A percentile compares a stretch with the other conserved stretches of the same genome.
Evolutionary conservation across 768 basidiomycete genomes (phyloP).

Genomic region (Mycena galericulata): DNA sequence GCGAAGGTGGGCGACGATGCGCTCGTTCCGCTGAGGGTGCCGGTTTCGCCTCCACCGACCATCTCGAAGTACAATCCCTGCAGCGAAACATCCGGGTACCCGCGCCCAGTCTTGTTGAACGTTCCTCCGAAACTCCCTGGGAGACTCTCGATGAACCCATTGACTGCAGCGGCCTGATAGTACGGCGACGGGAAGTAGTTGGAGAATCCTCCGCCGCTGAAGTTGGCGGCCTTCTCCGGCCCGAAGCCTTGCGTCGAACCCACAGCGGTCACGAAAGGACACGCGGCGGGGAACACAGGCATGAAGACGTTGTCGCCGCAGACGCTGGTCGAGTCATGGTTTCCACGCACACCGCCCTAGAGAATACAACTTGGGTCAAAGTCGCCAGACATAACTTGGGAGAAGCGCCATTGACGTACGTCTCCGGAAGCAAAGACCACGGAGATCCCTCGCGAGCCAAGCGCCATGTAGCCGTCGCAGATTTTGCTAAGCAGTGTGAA

Average conservation of each 20-base stretch:
- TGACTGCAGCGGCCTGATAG: constrained; percentile 48
- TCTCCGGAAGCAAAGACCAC: constrained; percentile 13
- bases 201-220: constrained; percentile 4
- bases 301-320: constrained; percentile 43
- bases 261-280: constrained; percentile 39
- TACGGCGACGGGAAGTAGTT: constrained; percentile 34
- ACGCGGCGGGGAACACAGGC: constrained; percentile 57
- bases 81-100: constrained; percentile 35
- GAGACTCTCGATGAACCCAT: constrained; percentile 39
- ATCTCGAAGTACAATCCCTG: constrained; percentile 19
- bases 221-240: constrained; percentile 5
- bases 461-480: background rate
- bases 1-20: constrained; percentile 57
- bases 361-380: too few relatives aligned
- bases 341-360: constrained; percentile 18
- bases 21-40: constrained; percentile 55
- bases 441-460: constrained; percentile 8
- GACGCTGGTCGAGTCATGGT: constrained; percentile 9
- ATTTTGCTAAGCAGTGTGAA: constrained; percentile 1
- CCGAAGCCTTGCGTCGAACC: constrained; percentile 12
- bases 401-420: background rate
- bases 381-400: background rate
- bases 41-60: background rate
- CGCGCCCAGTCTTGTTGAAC: constrained; percentile 34
- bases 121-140: constrained; percentile 28